These are phyloP conservation scores for Xylaria sp. DNA, from an alignment of 2,329 filamentous ascomycete genomes.

Conservation along the genomic window DNA sequence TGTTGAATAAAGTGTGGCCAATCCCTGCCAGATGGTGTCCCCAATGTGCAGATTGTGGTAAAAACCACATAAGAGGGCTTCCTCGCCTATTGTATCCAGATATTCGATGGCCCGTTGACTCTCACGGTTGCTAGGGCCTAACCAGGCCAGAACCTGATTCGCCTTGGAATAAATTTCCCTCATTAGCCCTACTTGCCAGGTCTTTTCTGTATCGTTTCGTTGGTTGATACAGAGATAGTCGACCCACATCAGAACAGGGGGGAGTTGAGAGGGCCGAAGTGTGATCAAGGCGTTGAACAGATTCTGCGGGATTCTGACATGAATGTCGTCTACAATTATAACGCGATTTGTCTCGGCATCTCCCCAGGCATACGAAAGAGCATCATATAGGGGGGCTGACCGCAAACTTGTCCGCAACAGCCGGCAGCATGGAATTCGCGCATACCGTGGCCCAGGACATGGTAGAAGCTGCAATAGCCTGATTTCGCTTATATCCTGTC, in stretches of 20 bases:
- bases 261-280: slow-evolving; percentile 3
- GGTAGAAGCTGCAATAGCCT: slow-evolving; percentile 16
- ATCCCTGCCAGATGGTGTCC: background rate
- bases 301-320: slow-evolving; percentile 22
- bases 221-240: slow-evolving; percentile 42
- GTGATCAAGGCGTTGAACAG: slow-evolving; percentile 19
- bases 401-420: background rate
- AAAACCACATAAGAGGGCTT: slow-evolving; percentile 16
- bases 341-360: slow-evolving; percentile 26
- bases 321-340: slow-evolving; percentile 33
- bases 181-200: slow-evolving; percentile 39
- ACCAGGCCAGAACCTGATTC: slow-evolving; percentile 36
- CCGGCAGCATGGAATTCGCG: slow-evolving; percentile 18
- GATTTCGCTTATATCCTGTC: slow-evolving; percentile 15
- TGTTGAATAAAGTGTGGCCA: background rate
- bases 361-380: slow-evolving; percentile 42
- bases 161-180: slow-evolving; percentile 40
- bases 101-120: slow-evolving; percentile 12
- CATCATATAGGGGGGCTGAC: slow-evolving; percentile 33
- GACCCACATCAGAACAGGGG: slow-evolving; percentile 33
- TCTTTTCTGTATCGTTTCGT: slow-evolving; percentile 35
- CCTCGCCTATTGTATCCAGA: slow-evolving; percentile 12
- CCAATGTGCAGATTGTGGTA: slow-evolving; percentile 6
- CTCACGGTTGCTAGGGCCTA: slow-evolving; percentile 25
- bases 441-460: background rate